Evolutionary conservation across 2,329 filamentous ascomycete species (phyloP), one percentile per base, ranked within the genome.

Genomic region (Stromatinia cepivora): DNA sequence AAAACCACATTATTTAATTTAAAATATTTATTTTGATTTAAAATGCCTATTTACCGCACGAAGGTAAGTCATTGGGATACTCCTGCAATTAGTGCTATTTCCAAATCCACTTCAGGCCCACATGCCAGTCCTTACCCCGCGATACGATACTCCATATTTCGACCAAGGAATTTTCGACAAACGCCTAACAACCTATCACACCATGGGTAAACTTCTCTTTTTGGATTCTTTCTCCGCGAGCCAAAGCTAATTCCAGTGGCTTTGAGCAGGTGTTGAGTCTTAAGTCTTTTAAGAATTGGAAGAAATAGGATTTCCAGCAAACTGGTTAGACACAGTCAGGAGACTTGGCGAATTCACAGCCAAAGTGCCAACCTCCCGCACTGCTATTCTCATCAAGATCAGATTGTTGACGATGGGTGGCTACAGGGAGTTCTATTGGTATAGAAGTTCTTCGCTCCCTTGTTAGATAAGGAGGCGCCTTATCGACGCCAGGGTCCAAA

Each of bases 61-160:
- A 17, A 42, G 13, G 39, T 42, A 42, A 15, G 13, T 17, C 39
- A 39, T 39, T 39, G 39, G 39, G 39, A 39, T 39, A 3, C 39
- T 42, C 13, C 4, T 42, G 39, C 39, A 42, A 42, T 59, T 59
- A 45, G 56, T 28, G 8, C 25, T 45, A 28, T 28, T 28, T 58
- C 17, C 22, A 8, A 20, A 10, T 10, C 56, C 56, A 59, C 56
- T 59, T 59, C 42, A 45, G n/a, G n/a, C 36, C 36, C 39, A 39
- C 34, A 58, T 58, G 56, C 22, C 56, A 59, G 36, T 59, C 56
- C 25, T 45, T 59, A 65, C 62, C 62, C 62, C 62, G 62, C 62
- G 48, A 53, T 42, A 28, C 62, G 48, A 53, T 42, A 28, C n/a
- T 28, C 62, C 34, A 42, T 34, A 53, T 39, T 65, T 53, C n/a